Percentiles rank a stretch among this genome's conserved stretches.
These are phyloP conservation scores for Polychytrium aggregatum DNA, from an alignment of 192 early-diverging fungal species.

Conservation along the genomic window DNA sequence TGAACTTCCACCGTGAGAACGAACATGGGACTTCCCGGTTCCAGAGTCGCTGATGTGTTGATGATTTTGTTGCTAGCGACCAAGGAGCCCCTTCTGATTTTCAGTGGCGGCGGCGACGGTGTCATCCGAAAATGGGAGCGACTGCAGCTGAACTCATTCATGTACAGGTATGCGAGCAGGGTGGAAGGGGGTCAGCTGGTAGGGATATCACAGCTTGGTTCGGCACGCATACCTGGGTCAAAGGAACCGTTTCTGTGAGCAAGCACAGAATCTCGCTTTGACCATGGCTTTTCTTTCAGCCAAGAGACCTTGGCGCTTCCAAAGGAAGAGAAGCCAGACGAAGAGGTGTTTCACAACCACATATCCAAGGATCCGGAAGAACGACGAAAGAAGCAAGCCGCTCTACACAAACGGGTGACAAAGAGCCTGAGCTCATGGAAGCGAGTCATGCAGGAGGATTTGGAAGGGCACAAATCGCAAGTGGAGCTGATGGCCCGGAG, in stretches of 20 bases:
- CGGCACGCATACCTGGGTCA: neutral
- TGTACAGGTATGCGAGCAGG: conserved; percentile 49
- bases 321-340: conserved; percentile 31
- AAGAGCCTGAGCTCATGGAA: conserved; percentile 28
- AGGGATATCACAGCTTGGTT: neutral
- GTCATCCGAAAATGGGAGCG: conserved; percentile 48
- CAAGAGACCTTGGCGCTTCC: conserved; percentile 32
- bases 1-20: too few relatives aligned
- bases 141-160: conserved; percentile 49
- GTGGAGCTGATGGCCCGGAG: conserved; percentile 27
- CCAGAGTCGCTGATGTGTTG: too few relatives aligned
- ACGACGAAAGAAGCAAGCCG: conserved; percentile 29
- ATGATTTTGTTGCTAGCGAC: conserved; percentile 23
- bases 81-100: conserved; percentile 48
- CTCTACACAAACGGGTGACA: conserved; percentile 23
- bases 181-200: neutral
- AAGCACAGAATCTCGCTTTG: conserved; percentile 3
- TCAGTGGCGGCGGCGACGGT: conserved; percentile 44
- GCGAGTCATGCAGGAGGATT: conserved; percentile 19
- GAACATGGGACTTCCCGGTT: too few relatives aligned
- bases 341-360: conserved; percentile 8
- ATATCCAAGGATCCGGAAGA: conserved; percentile 25
- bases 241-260: too few relatives aligned
- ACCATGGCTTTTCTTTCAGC: conserved; percentile 8
- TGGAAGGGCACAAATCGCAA: conserved; percentile 14